These are phyloP conservation scores for Quercus phellos DNA, from an alignment of 331 rosid species.

Conservation along the genomic window DNA sequence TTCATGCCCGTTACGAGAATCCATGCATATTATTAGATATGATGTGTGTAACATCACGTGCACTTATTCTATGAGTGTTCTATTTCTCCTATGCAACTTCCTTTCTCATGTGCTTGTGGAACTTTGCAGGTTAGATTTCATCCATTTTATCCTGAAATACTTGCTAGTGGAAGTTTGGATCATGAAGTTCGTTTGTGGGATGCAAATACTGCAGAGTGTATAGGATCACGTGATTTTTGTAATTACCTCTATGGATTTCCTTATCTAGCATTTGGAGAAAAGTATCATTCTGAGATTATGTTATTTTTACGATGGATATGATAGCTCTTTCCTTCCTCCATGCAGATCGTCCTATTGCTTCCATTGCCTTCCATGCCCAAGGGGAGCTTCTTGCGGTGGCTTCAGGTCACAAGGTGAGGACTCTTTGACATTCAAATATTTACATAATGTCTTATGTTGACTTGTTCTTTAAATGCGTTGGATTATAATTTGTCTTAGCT, in stretches of 20 bases:
- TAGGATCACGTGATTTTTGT: slow-evolving; percentile 85
- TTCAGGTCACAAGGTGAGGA: slow-evolving; percentile 88
- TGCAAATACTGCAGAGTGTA: slow-evolving; percentile 82
- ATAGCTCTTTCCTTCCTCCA: slow-evolving; percentile 18
- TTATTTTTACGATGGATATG: neutral
- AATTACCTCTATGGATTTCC: slow-evolving; percentile 13
- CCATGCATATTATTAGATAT: neutral
- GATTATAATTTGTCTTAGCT: slow-evolving; percentile 29
- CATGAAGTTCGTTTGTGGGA: slow-evolving; percentile 97
- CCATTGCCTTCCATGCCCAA: slow-evolving; percentile 92
- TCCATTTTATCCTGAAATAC: slow-evolving; percentile 74
- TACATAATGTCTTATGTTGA: neutral
- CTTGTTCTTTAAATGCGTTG: neutral
- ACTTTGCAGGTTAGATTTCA: slow-evolving; percentile 89
- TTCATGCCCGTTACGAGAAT: neutral
- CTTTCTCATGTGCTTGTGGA: slow-evolving; percentile 7
- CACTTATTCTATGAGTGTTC: neutral
- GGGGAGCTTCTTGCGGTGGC: slow-evolving; percentile 97
- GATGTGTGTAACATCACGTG: neutral
- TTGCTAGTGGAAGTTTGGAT: slow-evolving; percentile 99
- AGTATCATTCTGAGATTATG: neutral
- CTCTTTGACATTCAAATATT: slow-evolving; percentile 10
- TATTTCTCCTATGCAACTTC: neutral
- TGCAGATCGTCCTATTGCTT: slow-evolving; percentile 91
- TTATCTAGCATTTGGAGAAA: neutral